Evolutionary conservation across 208 protist genomes (phyloP), one percentile per base, ranked within the genome.

Genomic region (Porcisia hertigi): DNA sequence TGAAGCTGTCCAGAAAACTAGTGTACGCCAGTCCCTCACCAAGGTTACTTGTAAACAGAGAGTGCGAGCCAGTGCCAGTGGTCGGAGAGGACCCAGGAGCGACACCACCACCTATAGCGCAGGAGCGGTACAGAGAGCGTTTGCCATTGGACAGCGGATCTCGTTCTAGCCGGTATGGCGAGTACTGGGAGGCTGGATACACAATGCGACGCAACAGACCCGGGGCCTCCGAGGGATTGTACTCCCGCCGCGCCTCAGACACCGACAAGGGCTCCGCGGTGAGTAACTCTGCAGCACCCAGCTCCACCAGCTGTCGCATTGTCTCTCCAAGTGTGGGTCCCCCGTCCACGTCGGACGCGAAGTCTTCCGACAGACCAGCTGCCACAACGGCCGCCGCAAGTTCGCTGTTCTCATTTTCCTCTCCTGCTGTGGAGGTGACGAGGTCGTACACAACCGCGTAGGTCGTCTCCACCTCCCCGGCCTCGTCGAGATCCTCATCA

Each of bases 211-310:
- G 57, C 54, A 97, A 69, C 2, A 92, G 79, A 0, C 85, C 84
- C 0, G 93, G 90, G 0, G 90, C 82, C 3, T 81, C 66, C 5
- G 60, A 53, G 2, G 88, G 80, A 58, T 88, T 70, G 77, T 97
- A 97, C 39, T 81, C 69, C 0, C 87, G 83, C 45, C 83, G 47
- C 25, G 62, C 53, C 60, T 69, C 65, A 18, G 84, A 53, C 1
- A 82, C 69, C 3, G 72, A 74, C 3, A 62, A 71, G 5, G 86
- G 78, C 58, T 90, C 79, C 20, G 73, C 73, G 2, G 83, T 81
- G 11, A 97, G 84, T 30, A 97, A 77, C 52, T 90, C 86, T 18
- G 92, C 80, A 0, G 89, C 91, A n/a, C 91, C 91, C 2, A 95
- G 69, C 62, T 89, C 75, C 36, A 93, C 88, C 1, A 97, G 62